phyloP scores from a whole-genome alignment of 495 filamentous ascomycete species.

The Cudoniella acicularis region DNA sequence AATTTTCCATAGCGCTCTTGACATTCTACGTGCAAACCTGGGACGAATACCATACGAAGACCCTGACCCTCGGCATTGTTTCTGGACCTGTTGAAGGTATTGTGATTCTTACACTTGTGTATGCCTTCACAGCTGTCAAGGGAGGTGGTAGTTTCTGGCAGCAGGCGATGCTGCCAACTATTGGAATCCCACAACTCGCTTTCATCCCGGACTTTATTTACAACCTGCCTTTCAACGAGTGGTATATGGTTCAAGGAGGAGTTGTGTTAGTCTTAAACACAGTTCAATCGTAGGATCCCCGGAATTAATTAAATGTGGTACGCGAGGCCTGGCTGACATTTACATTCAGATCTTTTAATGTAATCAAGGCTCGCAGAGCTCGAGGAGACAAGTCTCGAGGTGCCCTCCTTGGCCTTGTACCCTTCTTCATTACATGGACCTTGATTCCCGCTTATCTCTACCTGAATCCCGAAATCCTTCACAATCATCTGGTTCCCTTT shows the following conservation, averaged over 20 bases:
- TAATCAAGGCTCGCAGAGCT: slow-evolving; percentile 71
- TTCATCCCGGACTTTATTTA: slow-evolving; percentile 69
- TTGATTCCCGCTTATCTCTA: slow-evolving; percentile 73
- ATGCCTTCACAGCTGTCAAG: slow-evolving; percentile 76
- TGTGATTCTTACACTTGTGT: slow-evolving; percentile 76
- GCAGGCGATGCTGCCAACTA: slow-evolving; percentile 65
- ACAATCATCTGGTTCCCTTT: slow-evolving; percentile 81
- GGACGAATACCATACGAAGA: slow-evolving; percentile 98
- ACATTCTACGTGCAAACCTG: slow-evolving; percentile 99
- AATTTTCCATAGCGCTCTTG: slow-evolving; percentile 53
- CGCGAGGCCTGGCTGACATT: not conserved
- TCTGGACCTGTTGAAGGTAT: slow-evolving; percentile 96
- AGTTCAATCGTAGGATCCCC: slow-evolving; percentile 24
- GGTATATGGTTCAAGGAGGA: slow-evolving; percentile 90
- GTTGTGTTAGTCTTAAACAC: slow-evolving; percentile 83
- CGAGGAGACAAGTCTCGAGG: slow-evolving; percentile 63
- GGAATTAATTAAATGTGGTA: not conserved
- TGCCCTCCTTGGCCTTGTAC: slow-evolving; percentile 76
- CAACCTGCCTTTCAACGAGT: slow-evolving; percentile 78
- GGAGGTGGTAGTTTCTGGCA: slow-evolving; percentile 94
- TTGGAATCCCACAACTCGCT: slow-evolving; percentile 62
- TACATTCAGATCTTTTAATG: slow-evolving; percentile 64
- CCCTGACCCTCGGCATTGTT: slow-evolving; percentile 85
- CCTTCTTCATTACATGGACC: slow-evolving; percentile 72
- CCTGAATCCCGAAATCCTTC: slow-evolving; percentile 78